These are phyloP conservation scores for Fagus crenata DNA, from an alignment of 306 rosid species.

Conservation along the genomic window DNA sequence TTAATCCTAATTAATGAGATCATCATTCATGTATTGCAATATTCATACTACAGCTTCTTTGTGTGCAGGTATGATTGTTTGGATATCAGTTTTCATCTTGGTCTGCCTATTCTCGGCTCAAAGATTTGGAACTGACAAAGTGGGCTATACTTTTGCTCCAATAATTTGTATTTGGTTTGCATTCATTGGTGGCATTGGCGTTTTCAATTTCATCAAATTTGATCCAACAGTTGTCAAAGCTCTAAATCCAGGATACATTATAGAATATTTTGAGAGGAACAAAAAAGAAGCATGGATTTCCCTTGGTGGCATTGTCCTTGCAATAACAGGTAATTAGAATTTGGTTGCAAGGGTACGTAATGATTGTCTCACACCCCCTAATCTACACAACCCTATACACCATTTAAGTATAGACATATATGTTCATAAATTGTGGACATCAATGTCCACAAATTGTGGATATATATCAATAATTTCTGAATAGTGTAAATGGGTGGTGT, in stretches of 20 bases:
- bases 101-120: constrained; percentile 58
- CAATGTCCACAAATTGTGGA: too few relatives aligned
- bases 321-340: constrained; percentile 49
- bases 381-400: too few relatives aligned
- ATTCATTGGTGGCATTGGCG: constrained; percentile 57
- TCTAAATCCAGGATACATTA: constrained; percentile 59
- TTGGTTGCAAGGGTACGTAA: neutral
- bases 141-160: constrained; percentile 79
- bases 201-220: constrained; percentile 59
- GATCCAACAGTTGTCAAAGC: constrained; percentile 68
- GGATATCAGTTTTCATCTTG: constrained; percentile 61
- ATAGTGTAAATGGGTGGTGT: too few relatives aligned
- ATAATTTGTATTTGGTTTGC: constrained; percentile 71
- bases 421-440: too few relatives aligned
- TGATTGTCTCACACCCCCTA: too few relatives aligned
- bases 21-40: neutral
- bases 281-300: constrained; percentile 78
- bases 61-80: constrained; percentile 47
- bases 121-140: constrained; percentile 83
- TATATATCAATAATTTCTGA: too few relatives aligned
- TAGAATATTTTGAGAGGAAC: constrained; percentile 63
- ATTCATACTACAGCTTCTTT: neutral
- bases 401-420: too few relatives aligned
- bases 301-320: constrained; percentile 72
- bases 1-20: neutral